phyloP scores from a whole-genome alignment of 129 eudicot genomes.

The Sambucus nigra region DNA sequence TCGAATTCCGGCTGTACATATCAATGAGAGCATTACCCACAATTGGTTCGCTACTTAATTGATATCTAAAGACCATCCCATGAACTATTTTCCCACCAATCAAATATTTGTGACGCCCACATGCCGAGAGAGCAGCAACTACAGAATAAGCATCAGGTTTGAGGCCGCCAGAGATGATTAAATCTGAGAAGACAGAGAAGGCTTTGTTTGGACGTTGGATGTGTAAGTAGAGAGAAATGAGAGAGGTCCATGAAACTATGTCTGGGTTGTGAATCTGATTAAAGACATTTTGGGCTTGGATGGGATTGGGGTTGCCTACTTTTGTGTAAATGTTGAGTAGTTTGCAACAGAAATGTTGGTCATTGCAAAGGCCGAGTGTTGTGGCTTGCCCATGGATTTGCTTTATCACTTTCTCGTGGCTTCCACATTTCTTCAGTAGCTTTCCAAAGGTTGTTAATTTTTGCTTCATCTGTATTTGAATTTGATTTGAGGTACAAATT shows the following conservation, averaged over 20 bases:
- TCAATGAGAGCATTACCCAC: slow-evolving; percentile 53
- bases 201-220: slow-evolving; percentile 33
- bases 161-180: slow-evolving; percentile 8
- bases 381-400: slow-evolving; percentile 49
- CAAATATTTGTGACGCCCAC: slow-evolving; percentile 32
- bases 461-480: slow-evolving; percentile 13
- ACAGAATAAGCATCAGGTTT: slow-evolving; percentile 47
- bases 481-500: neutral
- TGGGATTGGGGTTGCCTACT: slow-evolving; percentile 26
- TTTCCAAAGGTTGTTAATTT: slow-evolving; percentile 14
- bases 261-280: slow-evolving; percentile 38
- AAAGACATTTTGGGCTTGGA: slow-evolving; percentile 29
- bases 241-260: slow-evolving; percentile 48
- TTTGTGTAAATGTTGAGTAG: slow-evolving; percentile 35
- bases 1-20: slow-evolving; percentile 32
- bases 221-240: slow-evolving; percentile 33
- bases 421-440: slow-evolving; percentile 26
- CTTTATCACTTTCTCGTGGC: slow-evolving; percentile 25
- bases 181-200: slow-evolving; percentile 20
- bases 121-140: slow-evolving; percentile 52
- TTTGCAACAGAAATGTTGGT: slow-evolving; percentile 27
- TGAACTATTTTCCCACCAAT: slow-evolving; percentile 40
- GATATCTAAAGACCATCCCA: slow-evolving; percentile 45
- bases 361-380: slow-evolving; percentile 25
- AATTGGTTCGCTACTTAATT: slow-evolving; percentile 22